Base-by-base conservation (phyloP, 345 rosid species). In the Aquilaria sinensis region DNA sequence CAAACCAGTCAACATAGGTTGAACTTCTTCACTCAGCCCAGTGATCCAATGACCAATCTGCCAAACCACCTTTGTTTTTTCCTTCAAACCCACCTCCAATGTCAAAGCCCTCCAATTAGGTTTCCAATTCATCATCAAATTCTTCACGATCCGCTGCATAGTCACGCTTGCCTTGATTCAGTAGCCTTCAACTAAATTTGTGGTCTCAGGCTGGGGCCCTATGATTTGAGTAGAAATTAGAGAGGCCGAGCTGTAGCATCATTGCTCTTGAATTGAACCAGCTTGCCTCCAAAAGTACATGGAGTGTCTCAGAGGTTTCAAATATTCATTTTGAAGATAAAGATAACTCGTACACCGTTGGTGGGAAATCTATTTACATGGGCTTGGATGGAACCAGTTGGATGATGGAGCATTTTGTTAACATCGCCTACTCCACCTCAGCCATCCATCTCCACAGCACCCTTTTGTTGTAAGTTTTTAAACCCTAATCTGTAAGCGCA, bases 321-420 rank as follows among this genome's bases (percentile, higher is more conserved):
- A 62, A 14, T n/a, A 8, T 10, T 31, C 47, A 41, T 53, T 33
- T 66, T 57, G 65, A 53, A 53, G 56, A 71, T 62, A 83, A 69
- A 9, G 69, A 56, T 60, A 79, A 73, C 31, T 66, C 51, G 61
- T 82, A 72, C 53, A 10, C 23, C 45, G 50, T 57, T 47, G 60
- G 51, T 41, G 91, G 72, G 46, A 87, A 92, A 75, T 79, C 90
- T 23, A 87, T 89, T 65, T 89, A 83, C 57, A 83, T 92, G 85
- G 84, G 85, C 1, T 89, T 96, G 46, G 98, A 92, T 78, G 98
- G 96, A 67, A 92, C 96, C 47, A 93, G 96, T n/a, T 92, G 98
- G 98, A 92, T 93, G 75, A 93, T 75, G 65, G 96, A 89, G 72
- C 90, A 87, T 66, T 76, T 90, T 71, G 88, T 92, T 56, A 83